phyloP scores from a whole-genome alignment of 106 monocot species.

The Apostasia ramifera region DNA sequence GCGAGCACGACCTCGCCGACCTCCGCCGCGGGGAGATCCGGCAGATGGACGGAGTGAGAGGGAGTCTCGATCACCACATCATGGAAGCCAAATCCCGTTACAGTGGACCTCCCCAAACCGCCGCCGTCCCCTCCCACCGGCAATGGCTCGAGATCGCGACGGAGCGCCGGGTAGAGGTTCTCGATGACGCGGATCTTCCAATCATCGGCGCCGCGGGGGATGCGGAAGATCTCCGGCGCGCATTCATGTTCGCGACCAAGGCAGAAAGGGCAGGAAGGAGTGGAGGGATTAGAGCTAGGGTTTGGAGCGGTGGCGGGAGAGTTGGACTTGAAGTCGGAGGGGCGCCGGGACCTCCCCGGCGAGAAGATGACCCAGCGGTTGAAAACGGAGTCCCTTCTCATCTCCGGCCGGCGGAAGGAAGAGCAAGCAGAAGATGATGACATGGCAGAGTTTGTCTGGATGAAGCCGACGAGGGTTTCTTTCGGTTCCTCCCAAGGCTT shows the following conservation, averaged over 20 bases:
- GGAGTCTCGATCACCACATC: slow-evolving; percentile 96
- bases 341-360: slow-evolving; percentile 64
- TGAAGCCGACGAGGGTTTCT: too few species aligned
- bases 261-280: slow-evolving; percentile 85
- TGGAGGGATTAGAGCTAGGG: slow-evolving; percentile 14
- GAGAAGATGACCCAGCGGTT: slow-evolving; percentile 76
- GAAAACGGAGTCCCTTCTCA: slow-evolving; percentile 59
- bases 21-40: slow-evolving; percentile 40
- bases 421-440: slow-evolving; percentile 2
- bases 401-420: slow-evolving; percentile 21
- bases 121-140: neutral
- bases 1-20: slow-evolving; percentile 66
- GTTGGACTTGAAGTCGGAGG: slow-evolving; percentile 83
- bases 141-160: slow-evolving; percentile 39
- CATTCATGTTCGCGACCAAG: slow-evolving; percentile 74
- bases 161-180: slow-evolving; percentile 91
- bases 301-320: slow-evolving; percentile 16
- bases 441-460: neutral
- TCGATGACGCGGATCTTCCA: slow-evolving; percentile 89
- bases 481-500: too few species aligned
- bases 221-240: slow-evolving; percentile 91
- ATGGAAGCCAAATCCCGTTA: slow-evolving; percentile 82
- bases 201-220: slow-evolving; percentile 11
- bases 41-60: slow-evolving; percentile 40
- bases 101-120: slow-evolving; percentile 3